phyloP scores from a whole-genome alignment of 2,329 filamentous ascomycete genomes.

The Cercospora sp. region DNA sequence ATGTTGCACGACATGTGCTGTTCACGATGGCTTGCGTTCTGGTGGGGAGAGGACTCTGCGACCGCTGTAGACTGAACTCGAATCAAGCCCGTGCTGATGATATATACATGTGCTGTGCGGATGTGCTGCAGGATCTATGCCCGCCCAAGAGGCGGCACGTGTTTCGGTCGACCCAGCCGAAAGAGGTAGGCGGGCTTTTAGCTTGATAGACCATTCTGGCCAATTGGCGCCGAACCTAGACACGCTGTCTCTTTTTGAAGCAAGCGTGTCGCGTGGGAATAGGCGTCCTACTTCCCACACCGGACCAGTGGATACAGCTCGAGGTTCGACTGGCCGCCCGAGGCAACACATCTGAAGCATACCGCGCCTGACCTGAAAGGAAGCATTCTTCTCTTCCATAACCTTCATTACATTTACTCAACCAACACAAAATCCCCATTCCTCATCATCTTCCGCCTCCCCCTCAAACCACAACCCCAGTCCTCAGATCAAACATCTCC shows the following conservation, averaged over 20 bases:
- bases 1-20: background rate
- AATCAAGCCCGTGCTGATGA: background rate
- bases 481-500: constrained; percentile 22
- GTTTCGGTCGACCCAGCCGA: background rate
- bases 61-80: background rate
- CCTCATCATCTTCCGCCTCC: no score
- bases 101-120: background rate
- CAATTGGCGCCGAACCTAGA: background rate
- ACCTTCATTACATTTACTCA: background rate
- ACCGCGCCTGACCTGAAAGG: no score
- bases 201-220: background rate
- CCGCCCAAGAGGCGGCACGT: background rate
- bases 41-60: background rate
- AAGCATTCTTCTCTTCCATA: no score
- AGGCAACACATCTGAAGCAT: no score
- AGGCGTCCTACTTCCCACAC: no score
- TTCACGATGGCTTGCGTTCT: background rate
- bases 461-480: constrained; percentile 11
- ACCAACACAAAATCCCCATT: background rate
- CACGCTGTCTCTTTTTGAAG: background rate
- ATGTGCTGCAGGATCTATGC: background rate
- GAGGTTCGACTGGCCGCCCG: no score
- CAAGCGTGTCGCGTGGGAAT: background rate
- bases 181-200: no score
- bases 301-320: no score